Percentiles rank a stretch among this genome's conserved stretches.
phyloP scores from a whole-genome alignment of 1,284 basidiomycete species.

The Caloboletus inedulis region DNA sequence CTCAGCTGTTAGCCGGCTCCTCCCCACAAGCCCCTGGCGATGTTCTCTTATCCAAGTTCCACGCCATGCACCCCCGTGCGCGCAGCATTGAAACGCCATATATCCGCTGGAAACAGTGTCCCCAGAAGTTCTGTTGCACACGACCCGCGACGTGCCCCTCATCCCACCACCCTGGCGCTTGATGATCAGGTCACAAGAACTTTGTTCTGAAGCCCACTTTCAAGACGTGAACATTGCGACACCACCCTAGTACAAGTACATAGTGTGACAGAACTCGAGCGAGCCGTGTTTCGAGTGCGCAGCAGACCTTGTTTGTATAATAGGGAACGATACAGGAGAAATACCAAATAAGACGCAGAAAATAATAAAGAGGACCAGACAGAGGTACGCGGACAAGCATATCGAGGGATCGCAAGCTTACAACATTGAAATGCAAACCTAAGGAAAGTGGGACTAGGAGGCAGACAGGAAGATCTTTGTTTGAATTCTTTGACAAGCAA shows the following conservation, averaged over 20 bases:
- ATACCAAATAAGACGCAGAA: slow-evolving; percentile 31
- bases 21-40: slow-evolving; percentile 11
- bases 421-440: slow-evolving; percentile 23
- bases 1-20: slow-evolving; percentile 2
- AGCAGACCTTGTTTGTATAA: slow-evolving; percentile 13
- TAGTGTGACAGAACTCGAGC: neutral
- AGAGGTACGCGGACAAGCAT: slow-evolving; percentile 23
- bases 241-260: neutral
- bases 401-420: slow-evolving; percentile 33
- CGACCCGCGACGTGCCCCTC: neutral
- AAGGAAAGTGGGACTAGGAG: slow-evolving; percentile 8
- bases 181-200: neutral
- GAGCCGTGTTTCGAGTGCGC: neutral
- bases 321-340: slow-evolving; percentile 28
- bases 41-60: slow-evolving; percentile 3
- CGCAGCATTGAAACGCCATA: neutral
- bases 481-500: neutral
- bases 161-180: neutral
- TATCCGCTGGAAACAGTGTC: neutral
- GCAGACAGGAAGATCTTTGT: neutral
- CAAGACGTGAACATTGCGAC: neutral
- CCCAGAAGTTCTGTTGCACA: neutral
- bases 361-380: slow-evolving; percentile 26
- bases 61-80: slow-evolving; percentile 1
- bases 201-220: neutral